Evolutionary conservation across 805 yeast genomes (phyloP).

Genomic region (Dipodascus albidus): DNA sequence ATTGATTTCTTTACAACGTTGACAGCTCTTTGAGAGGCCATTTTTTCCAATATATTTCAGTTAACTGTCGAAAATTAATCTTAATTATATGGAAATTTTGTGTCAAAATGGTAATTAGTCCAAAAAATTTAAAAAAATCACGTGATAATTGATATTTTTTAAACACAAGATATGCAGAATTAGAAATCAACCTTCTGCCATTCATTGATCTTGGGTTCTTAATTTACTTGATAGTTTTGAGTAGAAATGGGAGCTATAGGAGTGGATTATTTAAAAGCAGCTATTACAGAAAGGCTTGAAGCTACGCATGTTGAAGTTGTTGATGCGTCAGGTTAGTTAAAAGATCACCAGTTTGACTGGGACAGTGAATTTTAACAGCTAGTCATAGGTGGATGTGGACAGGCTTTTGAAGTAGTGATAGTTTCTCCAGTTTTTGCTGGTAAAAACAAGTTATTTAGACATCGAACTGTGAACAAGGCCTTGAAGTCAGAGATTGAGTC

Average conservation of each 20-base stretch:
- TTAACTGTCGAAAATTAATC: neutral
- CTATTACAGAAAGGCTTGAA: conserved; percentile 43
- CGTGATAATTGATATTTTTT: too few species aligned
- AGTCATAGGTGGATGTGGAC: conserved; percentile 88
- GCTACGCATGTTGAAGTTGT: conserved; percentile 61
- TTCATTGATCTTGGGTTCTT: too few species aligned
- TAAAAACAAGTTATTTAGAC: conserved; percentile 77
- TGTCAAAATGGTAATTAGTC: too few species aligned
- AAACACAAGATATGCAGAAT: too few species aligned
- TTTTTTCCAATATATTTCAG: neutral
- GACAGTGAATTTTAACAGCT: conserved; percentile 96
- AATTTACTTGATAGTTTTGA: too few species aligned
- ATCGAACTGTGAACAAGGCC: conserved; percentile 69
- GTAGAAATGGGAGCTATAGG: neutral
- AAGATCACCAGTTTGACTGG: conserved; percentile 7
- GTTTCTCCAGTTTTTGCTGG: conserved; percentile 65
- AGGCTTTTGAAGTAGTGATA: conserved; percentile 88
- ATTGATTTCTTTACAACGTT: conserved; percentile 33
- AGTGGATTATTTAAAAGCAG: conserved; percentile 30
- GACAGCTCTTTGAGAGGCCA: conserved; percentile 25
- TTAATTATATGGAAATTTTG: too few species aligned
- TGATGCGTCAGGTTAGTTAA: conserved; percentile 41
- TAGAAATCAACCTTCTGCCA: too few species aligned
- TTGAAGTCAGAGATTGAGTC: conserved; percentile 70
- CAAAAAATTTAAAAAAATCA: too few species aligned